A percentile compares a stretch with the other conserved stretches of the same genome.
Evolutionary conservation across 2,329 filamentous ascomycete genomes (phyloP).

Genomic region (Aspergillus melleus): DNA sequence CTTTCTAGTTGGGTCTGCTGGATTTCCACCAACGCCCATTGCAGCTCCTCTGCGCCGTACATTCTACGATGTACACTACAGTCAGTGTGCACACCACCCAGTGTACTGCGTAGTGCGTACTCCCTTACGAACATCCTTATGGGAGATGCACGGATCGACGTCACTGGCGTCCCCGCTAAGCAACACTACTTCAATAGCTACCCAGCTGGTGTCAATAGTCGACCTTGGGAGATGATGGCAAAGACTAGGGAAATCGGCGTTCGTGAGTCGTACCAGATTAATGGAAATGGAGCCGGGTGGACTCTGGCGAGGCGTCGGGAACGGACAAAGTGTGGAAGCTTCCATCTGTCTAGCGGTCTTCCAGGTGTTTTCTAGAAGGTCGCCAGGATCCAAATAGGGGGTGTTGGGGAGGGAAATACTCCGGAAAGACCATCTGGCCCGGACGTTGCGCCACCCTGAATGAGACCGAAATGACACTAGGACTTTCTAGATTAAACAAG

Average conservation of each 20-base stretch:
- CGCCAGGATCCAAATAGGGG: slow-evolving; percentile 6
- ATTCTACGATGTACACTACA: too few relatives aligned
- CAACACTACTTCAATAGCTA: slow-evolving; percentile 22
- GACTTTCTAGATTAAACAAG: background rate
- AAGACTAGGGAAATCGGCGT: background rate
- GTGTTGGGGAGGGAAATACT: background rate
- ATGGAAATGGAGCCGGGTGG: background rate
- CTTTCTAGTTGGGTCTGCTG: background rate
- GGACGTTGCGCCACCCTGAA: slow-evolving; percentile 14
- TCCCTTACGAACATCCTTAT: background rate
- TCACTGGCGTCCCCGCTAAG: slow-evolving; percentile 14
- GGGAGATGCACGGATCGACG: slow-evolving; percentile 17
- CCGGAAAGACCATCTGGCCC: background rate
- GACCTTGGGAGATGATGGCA: background rate
- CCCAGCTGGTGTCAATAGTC: slow-evolving; percentile 16
- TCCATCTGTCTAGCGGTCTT: slow-evolving; percentile 25
- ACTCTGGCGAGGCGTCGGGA: slow-evolving; percentile 3
- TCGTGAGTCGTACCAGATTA: background rate
- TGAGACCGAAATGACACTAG: background rate
- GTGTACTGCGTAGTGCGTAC: too few relatives aligned
- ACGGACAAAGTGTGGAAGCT: slow-evolving; percentile 24
- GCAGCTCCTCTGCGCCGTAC: too few relatives aligned
- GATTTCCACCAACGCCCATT: background rate
- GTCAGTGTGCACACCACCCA: too few relatives aligned
- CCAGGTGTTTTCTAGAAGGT: slow-evolving; percentile 39